Evolutionary conservation across 1,284 basidiomycete genomes (phyloP).

Genomic region (Papiliotrema fonsecae): DNA sequence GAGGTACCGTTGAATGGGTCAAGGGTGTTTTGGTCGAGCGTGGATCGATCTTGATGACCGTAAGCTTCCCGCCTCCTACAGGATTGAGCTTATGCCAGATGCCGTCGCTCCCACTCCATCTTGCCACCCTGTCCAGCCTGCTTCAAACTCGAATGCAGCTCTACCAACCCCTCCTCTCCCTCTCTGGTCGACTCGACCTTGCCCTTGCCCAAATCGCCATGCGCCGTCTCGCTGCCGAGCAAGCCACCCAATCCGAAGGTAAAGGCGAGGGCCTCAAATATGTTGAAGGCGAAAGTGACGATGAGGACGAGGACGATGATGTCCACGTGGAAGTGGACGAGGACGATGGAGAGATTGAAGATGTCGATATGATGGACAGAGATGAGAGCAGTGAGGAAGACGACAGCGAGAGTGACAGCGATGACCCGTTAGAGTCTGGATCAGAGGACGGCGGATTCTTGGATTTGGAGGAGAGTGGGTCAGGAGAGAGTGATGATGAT

Average conservation of each 20-base stretch:
- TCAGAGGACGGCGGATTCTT: conserved; percentile 61
- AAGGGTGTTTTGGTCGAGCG: conserved; percentile 80
- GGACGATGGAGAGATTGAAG: conserved; percentile 59
- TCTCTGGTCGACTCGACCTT: conserved; percentile 87
- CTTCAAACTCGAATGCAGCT: conserved; percentile 73
- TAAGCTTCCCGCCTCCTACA: conserved; percentile 46
- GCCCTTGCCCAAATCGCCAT: conserved; percentile 90
- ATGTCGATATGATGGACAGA: conserved; percentile 54
- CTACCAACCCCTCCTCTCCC: conserved; percentile 76
- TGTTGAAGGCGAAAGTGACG: conserved; percentile 36
- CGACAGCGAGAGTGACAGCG: conserved; percentile 53
- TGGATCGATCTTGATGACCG: conserved; percentile 90
- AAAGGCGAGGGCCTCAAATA: conserved; percentile 3
- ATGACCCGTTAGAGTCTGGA: conserved; percentile 52
- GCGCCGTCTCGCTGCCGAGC: conserved; percentile 47
- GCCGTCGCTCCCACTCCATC: conserved; percentile 51
- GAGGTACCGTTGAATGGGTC: conserved; percentile 81
- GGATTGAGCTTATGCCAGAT: conserved; percentile 15
- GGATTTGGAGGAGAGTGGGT: conserved; percentile 57
- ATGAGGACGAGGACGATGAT: conserved; percentile 53
- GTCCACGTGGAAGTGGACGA: conserved; percentile 57
- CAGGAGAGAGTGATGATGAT: conserved; percentile 59
- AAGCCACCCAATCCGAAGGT: conserved; percentile 44
- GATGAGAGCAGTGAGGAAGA: conserved; percentile 48
- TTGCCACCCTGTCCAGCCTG: conserved; percentile 78